Evolutionary conservation across 805 yeast species (phyloP).

Genomic region (Candida suzukii): DNA sequence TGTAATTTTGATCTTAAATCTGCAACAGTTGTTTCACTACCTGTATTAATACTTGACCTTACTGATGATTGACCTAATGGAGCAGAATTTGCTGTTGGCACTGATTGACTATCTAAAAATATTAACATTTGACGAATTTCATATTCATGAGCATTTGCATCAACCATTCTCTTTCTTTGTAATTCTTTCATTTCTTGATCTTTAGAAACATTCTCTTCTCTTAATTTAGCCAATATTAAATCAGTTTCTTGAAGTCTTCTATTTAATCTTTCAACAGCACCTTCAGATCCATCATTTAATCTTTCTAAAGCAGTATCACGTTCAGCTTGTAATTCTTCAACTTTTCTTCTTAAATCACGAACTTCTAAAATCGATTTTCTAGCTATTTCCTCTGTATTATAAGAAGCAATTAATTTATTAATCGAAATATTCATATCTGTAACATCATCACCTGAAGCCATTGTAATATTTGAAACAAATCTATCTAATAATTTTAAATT

Average conservation of each 20-base stretch:
- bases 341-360: slow-evolving; percentile 30
- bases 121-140: slow-evolving; percentile 71
- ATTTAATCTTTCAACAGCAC: slow-evolving; percentile 52
- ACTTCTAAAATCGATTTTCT: slow-evolving; percentile 51
- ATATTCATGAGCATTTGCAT: slow-evolving; percentile 68
- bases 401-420: slow-evolving; percentile 59
- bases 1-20: slow-evolving; percentile 33
- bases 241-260: slow-evolving; percentile 61
- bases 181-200: slow-evolving; percentile 56
- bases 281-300: slow-evolving; percentile 62
- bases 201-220: slow-evolving; percentile 56
- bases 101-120: slow-evolving; percentile 42
- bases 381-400: slow-evolving; percentile 84
- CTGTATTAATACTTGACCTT: slow-evolving; percentile 4
- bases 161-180: slow-evolving; percentile 50
- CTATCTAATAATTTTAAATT: slow-evolving; percentile 51
- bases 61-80: slow-evolving; percentile 19
- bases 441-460: slow-evolving; percentile 48
- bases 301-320: slow-evolving; percentile 22
- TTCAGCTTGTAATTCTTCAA: slow-evolving; percentile 31
- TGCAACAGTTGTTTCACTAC: slow-evolving; percentile 11
- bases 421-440: slow-evolving; percentile 73
- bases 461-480: slow-evolving; percentile 45
- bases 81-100: slow-evolving; percentile 16
- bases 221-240: slow-evolving; percentile 46